Conservation (phyloP, 208 protist genomes). For the Trypanosoma avium region DNA sequence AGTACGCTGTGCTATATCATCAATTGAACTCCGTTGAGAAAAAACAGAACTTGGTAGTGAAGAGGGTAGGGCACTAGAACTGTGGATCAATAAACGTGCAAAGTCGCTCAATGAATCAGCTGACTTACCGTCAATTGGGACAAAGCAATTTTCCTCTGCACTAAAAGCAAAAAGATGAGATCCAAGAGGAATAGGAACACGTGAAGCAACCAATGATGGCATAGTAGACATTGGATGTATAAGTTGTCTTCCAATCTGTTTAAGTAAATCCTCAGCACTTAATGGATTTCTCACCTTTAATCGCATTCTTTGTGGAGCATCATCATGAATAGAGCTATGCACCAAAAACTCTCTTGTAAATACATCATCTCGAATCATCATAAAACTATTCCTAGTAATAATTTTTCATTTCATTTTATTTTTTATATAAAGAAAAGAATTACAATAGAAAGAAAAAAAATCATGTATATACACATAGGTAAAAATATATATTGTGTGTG, state of each 20-base stretch:
- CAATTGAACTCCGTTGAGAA: neutral
- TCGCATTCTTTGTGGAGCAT: slow-evolving; percentile 31
- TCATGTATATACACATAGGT: too few species aligned
- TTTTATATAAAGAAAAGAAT: too few species aligned
- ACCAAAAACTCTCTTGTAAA: slow-evolving; percentile 35
- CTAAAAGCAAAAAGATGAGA: slow-evolving; percentile 23
- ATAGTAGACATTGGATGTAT: neutral
- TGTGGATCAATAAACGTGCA: slow-evolving; percentile 19
- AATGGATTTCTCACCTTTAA: slow-evolving; percentile 28
- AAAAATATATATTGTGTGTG: too few species aligned
- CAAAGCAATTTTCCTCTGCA: slow-evolving; percentile 24
- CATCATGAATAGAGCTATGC: slow-evolving; percentile 23
- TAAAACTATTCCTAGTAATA: too few species aligned
- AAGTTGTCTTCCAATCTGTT: slow-evolving; percentile 35
- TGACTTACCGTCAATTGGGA: slow-evolving; percentile 21
- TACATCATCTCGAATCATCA: slow-evolving; percentile 5
- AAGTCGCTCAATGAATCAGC: slow-evolving; percentile 1
- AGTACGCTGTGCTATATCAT: neutral
- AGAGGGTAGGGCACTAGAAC: neutral
- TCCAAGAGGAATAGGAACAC: neutral
- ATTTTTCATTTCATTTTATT: too few species aligned
- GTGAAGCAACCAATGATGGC: too few species aligned
- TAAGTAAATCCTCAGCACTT: slow-evolving; percentile 25
- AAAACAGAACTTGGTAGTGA: neutral
- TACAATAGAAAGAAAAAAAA: neutral